Base-by-base conservation (phyloP, 2,329 filamentous ascomycete genomes). In the Phaeoacremonium minimum region DNA sequence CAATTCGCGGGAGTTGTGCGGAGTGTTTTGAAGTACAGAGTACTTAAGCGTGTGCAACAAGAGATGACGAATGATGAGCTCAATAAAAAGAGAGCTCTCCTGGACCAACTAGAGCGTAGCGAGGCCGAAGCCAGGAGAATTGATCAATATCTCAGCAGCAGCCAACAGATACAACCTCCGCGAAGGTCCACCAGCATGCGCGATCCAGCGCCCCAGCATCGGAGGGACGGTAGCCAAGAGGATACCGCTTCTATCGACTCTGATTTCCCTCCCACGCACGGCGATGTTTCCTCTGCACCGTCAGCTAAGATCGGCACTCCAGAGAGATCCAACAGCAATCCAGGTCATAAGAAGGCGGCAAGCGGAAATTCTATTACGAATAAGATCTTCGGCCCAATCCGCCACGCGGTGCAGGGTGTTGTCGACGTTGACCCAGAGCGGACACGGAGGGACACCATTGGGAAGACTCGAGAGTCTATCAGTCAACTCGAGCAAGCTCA, bases 1-100 rank as follows among this genome's bases (percentile, higher is more conserved):
- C 93, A 98, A 55, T 98, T 98, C 58, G 93, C 93, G 1, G 87
- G 93, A 9, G 88, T 98, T 1, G 93, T 98, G 4, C 80, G 90
- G 29, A 86, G 73, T 46, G 91, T 98, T 20, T 68, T 98, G 37
- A 80, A 87, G 46, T 98, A 96, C 57, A 75, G 93, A 13, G 84
- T 97, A 4, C 67, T 96, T 44, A 98, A 98, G 67, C 78, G 93
- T 32, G 87, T 98, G 36, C 93, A 98, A 56, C 89, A 97, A 59
- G 93, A 98, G 56, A 91, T 97, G 82, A 97, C 93, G 2, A 83
- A 84, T 30, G 93, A 98, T 41, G 90, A 98, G 51, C 71, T 98
- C 9, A 77, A 83, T 37, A 95, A 91, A 71, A 97, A 97, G 67
- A 80, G 77, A 50, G 68, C 75, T 4, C 72, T 93, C 11, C 72